Evolutionary conservation across 2,329 filamentous ascomycete species (phyloP).

Genomic region (Fusarium cicatricum): DNA sequence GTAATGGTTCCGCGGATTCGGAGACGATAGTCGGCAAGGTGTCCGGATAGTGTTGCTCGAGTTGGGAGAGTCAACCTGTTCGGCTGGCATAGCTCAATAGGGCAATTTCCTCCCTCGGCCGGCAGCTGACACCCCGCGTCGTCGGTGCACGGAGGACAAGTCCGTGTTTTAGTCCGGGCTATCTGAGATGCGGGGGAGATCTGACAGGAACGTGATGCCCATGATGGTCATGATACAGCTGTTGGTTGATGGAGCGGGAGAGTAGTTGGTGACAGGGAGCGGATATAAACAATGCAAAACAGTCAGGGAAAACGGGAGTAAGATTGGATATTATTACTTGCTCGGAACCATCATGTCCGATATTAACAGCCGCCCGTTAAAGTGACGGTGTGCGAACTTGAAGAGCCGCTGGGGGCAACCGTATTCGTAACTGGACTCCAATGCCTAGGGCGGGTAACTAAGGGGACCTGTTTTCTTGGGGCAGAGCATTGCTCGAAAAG

Average conservation of each 20-base stretch:
- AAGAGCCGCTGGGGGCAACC: constrained; percentile 9
- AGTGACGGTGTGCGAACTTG: constrained; percentile 34
- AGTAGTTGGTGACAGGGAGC: no score
- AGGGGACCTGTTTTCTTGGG: no score
- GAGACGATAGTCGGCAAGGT: constrained; percentile 26
- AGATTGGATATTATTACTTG: background rate
- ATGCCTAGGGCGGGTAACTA: background rate
- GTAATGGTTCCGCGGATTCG: constrained; percentile 21
- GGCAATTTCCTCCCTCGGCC: constrained; percentile 34
- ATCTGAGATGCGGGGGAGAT: constrained; percentile 26
- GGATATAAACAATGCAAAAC: background rate
- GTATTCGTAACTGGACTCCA: constrained; percentile 38
- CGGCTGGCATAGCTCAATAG: constrained; percentile 29
- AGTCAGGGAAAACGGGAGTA: background rate
- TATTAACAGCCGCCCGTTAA: constrained; percentile 5
- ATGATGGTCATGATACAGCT: background rate
- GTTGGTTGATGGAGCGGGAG: background rate
- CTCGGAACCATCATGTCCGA: constrained; percentile 1
- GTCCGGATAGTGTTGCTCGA: constrained; percentile 30
- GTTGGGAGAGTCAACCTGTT: background rate
- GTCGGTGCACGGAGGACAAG: constrained; percentile 26
- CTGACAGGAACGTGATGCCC: background rate
- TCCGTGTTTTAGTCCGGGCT: constrained; percentile 31
- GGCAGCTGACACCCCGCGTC: constrained; percentile 21
- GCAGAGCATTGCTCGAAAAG: no score